Base-by-base conservation (phyloP, 768 basidiomycete species). In the Suillus alpinus region DNA sequence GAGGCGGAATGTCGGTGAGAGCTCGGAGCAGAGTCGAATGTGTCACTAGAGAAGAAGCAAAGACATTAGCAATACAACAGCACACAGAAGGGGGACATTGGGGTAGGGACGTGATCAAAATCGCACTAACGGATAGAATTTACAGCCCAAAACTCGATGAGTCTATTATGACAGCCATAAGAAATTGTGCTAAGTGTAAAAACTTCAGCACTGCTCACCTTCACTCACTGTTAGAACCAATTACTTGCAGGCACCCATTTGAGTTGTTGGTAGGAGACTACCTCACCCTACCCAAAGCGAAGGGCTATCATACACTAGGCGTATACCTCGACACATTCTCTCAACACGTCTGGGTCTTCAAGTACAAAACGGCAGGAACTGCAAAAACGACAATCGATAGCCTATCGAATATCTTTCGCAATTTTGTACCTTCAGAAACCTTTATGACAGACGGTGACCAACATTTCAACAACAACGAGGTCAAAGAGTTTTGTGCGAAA, bases 61-160 rank as follows among this genome's bases (percentile, higher is more conserved):
- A 59, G 2, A 23, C 51, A 23, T 6, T 55, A 1, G 57, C 57
- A 0, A 20, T 58, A 51, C 40, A 57, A 2, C n/a, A 56, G 3
- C 58, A 66, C 29, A 1, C 9, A 14, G 14, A 13, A 43, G 46
- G 46, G 0, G 75, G 76, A 0, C 78, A 79, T 58, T 78, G 69
- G 63, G 69, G 70, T 1, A 56, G 73, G 0, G 77, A 80, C 59
- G 20, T 55, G 3, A 68, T 78, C 58, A 78, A 77, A 40, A 36
- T 36, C 2, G 36, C 36, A 36, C 56, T 78, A 3, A 39, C 71
- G 23, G 75, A 77, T 57, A 32, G 31, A 6, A 59, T 66, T 0
- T 59, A 10, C 39, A 72, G 71, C 62, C 75, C 76, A 8, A 57
- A 61, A 0, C 62, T 72, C 20, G 70, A 72, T 40, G 55, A 39